Conservation (phyloP, 345 rosid species). For the Diplotaxis tenuifolia region DNA sequence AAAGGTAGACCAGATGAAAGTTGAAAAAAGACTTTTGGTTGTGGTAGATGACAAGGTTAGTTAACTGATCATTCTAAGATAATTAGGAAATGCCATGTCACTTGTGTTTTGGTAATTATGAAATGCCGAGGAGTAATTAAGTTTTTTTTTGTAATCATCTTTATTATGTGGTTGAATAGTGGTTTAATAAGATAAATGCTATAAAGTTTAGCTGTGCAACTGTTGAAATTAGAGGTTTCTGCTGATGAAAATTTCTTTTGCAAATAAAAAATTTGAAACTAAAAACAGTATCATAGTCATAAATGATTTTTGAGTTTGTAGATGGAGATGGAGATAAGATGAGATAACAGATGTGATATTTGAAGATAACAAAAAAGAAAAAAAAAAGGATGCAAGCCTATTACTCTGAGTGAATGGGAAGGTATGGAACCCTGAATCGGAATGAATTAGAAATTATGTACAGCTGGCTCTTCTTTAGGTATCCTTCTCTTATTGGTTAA, state of each 20-base stretch:
- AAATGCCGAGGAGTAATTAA: not conserved
- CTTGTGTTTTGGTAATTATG: not conserved
- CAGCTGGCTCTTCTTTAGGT: not conserved
- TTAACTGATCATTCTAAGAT: not conserved
- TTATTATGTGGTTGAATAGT: not conserved
- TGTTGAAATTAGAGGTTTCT: not conserved
- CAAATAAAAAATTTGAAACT: not conserved
- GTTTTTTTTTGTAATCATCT: not conserved
- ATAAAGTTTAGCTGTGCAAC: not conserved
- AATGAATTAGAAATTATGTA: not conserved
- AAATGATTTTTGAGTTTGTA: not conserved
- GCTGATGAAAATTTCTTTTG: not conserved
- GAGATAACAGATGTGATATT: not conserved
- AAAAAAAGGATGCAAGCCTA: not conserved
- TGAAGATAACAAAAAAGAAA: not conserved
- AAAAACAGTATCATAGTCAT: not conserved
- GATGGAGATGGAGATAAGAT: not conserved
- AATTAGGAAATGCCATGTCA: no score
- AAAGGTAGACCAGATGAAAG: not conserved
- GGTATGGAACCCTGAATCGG: not conserved
- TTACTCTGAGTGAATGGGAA: not conserved
- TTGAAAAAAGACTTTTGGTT: not conserved
- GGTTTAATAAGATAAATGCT: not conserved
- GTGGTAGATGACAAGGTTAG: not conserved
- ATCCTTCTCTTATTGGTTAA: not conserved